A percentile compares a stretch with the other conserved stretches of the same genome.
These are phyloP conservation scores for Austroboletus niveus DNA, from an alignment of 1,284 basidiomycete genomes.

Conservation along the genomic window DNA sequence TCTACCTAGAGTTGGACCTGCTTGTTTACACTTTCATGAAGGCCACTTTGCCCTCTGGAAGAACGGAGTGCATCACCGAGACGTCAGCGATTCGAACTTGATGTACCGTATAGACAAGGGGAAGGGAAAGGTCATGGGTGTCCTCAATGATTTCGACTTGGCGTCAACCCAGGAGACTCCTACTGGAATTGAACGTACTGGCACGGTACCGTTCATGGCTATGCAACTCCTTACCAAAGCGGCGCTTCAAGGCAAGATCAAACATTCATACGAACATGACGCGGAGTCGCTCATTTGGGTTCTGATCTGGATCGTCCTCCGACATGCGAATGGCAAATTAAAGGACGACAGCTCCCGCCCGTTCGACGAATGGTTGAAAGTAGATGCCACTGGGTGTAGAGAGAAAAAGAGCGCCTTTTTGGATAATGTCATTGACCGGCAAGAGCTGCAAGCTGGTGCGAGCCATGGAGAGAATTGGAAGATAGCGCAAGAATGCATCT, in stretches of 20 bases:
- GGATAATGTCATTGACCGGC: too few species aligned
- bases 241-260: too few species aligned
- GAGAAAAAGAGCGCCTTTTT: not conserved
- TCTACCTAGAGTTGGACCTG: not conserved
- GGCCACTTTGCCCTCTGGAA: conserved; percentile 34
- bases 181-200: too few species aligned
- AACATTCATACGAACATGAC: too few species aligned
- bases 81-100: conserved; percentile 33
- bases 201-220: too few species aligned
- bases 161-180: too few species aligned
- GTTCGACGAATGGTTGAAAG: conserved; percentile 7
- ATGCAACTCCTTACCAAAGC: conserved; percentile 14
- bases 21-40: conserved; percentile 4
- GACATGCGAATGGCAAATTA: conserved; percentile 6
- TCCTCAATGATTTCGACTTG: too few species aligned
- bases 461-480: too few species aligned
- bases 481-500: too few species aligned
- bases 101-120: conserved; percentile 22
- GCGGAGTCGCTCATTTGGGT: too few species aligned
- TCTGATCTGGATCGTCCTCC: not conserved
- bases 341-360: not conserved
- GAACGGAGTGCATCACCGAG: conserved; percentile 27
- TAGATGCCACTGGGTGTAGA: conserved; percentile 1
- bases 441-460: too few species aligned
- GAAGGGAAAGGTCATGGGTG: not conserved